Evolutionary conservation across 108 stramenopile genomes (phyloP), one percentile per base, ranked within the genome.

Genomic region (Cyclotella baltica): DNA sequence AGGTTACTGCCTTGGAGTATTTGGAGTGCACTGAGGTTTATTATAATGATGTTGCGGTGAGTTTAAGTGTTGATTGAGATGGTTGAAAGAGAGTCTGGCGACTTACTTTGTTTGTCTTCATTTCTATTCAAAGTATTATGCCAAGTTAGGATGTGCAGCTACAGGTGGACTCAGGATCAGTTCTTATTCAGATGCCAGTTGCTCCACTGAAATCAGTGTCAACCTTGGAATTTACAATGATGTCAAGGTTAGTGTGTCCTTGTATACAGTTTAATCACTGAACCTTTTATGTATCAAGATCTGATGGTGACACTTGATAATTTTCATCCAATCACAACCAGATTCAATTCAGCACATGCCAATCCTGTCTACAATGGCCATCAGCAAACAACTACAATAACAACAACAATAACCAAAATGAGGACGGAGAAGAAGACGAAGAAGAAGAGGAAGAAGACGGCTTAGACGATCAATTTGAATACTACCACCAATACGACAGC

Each of bases 171-270:
- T 79, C 22, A 79, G 67, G 38, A 55, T 83, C 28, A 22, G 46
- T 52, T 43, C 77, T 18, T 79, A 83, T 40, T 67, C 82, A 25
- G 77, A 83, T 69, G 57, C 20, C 0, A 53, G 38, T 34, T 83
- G 77, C 48, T 50, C 56, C 38, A 33, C 20, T 40, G 66, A 73
- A 52, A 61, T 67, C 58, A 79, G 20, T 43, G 59, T 34, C 22
- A 78, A 78, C 31, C 67, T 80, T 56, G 83, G 78, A 23, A 16
- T 84, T 33, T 80, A 81, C 79, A 83, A 82, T 75, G 81, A 82
- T 51, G 67, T 72, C 70, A 82, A 75, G 81, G 81, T 81, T 36
- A n/a, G 38, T 1, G 11, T 20, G 33, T 4, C 4, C 1, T 47
- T 3, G 2, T 28, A 10, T 43, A 6, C 6, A 43, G 13, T 13